Evolutionary conservation across 371 early-diverging fungal genomes (phyloP).

Genomic region (Mortierella sp.): DNA sequence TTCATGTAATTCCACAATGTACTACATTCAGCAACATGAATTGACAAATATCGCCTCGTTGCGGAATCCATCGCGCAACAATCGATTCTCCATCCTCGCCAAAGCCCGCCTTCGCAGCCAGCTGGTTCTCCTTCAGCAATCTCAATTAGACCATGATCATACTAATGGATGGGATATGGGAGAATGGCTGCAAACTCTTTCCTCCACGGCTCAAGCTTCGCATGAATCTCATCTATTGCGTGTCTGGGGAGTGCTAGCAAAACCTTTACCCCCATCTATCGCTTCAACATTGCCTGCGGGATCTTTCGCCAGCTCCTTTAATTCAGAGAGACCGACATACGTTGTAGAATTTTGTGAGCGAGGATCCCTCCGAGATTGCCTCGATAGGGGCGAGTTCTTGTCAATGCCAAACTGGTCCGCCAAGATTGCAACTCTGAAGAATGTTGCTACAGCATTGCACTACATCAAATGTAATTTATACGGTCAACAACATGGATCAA

Average conservation of each 20-base stretch:
- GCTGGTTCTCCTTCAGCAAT: conserved; percentile 30
- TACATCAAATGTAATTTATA: conserved; percentile 20
- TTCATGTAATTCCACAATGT: conserved; percentile 8
- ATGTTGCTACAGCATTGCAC: conserved; percentile 34
- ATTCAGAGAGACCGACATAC: conserved; percentile 6
- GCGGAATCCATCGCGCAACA: conserved; percentile 22
- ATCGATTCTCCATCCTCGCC: conserved; percentile 33
- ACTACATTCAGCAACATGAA: conserved; percentile 7
- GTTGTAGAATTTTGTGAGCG: conserved; percentile 26
- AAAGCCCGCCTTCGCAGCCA: conserved; percentile 11
- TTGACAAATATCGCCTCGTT: conserved; percentile 8
- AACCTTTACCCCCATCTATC: not conserved
- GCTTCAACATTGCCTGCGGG: not conserved
- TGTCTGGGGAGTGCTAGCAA: conserved; percentile 12
- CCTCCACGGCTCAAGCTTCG: not conserved
- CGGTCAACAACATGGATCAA: conserved; percentile 27
- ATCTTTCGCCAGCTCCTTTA: conserved; percentile 5
- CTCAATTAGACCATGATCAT: not conserved
- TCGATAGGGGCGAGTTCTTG: conserved; percentile 32
- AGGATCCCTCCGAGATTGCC: conserved; percentile 30
- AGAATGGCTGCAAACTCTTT: conserved; percentile 13
- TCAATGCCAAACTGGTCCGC: not conserved
- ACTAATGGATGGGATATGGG: conserved; percentile 15
- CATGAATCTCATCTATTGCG: conserved; percentile 18
- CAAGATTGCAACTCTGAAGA: conserved; percentile 29